phyloP scores from a whole-genome alignment of 1,139 yeast genomes.

The Suhomyces kunorum region DNA sequence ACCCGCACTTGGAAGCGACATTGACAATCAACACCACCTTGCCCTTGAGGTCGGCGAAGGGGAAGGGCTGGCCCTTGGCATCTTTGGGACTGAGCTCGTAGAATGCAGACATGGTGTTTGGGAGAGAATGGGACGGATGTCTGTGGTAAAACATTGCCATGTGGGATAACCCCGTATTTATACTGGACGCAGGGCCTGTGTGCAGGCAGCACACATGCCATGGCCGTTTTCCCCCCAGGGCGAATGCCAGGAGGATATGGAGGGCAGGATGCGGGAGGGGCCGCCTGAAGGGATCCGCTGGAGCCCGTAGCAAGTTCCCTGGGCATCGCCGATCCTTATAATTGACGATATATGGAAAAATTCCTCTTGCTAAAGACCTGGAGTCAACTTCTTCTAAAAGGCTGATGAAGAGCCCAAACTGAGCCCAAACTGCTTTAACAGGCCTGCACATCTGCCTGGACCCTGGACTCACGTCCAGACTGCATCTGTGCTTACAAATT shows the following conservation, averaged over 20 bases:
- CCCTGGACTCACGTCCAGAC: neutral
- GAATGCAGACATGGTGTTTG: constrained; percentile 34
- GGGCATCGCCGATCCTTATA: neutral
- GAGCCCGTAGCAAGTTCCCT: neutral
- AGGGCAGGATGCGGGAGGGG: neutral
- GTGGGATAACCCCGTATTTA: constrained; percentile 3
- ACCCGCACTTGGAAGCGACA: constrained; percentile 90
- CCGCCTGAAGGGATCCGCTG: neutral
- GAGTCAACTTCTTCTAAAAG: too few species aligned
- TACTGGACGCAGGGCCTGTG: neutral
- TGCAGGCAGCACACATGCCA: neutral
- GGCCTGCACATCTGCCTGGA: too few species aligned
- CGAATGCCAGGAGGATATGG: neutral
- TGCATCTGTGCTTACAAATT: constrained; percentile 3
- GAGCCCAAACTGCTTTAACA: too few species aligned
- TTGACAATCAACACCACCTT: constrained; percentile 90
- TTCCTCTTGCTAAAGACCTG: too few species aligned
- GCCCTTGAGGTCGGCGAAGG: constrained; percentile 73
- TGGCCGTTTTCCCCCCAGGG: neutral
- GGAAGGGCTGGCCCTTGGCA: constrained; percentile 33
- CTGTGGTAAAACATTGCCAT: neutral
- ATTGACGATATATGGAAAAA: too few species aligned
- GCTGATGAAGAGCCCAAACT: too few species aligned
- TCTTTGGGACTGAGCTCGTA: constrained; percentile 45
- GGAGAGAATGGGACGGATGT: neutral